A percentile compares a stretch with the other conserved stretches of the same genome.
phyloP scores from a whole-genome alignment of 1,139 yeast species.

The Pichia sp. region DNA sequence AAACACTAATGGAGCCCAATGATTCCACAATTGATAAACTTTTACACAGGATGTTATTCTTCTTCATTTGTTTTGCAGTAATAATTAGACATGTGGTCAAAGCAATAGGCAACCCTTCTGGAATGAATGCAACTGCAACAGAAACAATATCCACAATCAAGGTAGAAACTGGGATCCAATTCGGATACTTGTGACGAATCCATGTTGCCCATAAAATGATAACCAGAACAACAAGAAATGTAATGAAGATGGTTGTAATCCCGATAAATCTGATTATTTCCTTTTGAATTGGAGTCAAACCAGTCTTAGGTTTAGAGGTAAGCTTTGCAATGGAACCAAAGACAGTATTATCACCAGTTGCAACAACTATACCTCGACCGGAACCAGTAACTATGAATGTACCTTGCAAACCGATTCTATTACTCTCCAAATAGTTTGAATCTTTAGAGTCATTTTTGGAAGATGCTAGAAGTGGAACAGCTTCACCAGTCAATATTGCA shows the following conservation, averaged over 20 bases:
- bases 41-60: constrained; percentile 71
- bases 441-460: constrained; percentile 53
- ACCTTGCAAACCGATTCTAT: constrained; percentile 77
- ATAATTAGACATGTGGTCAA: constrained; percentile 93
- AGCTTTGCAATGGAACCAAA: constrained; percentile 94
- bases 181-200: no score
- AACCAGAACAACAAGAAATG: no score
- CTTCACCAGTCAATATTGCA: constrained; percentile 57
- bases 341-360: constrained; percentile 92
- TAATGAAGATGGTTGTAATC: constrained; percentile 33
- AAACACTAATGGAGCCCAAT: constrained; percentile 85
- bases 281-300: constrained; percentile 85
- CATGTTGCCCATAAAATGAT: no score
- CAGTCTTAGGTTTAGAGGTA: constrained; percentile 93
- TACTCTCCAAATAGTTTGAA: constrained; percentile 58
- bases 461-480: constrained; percentile 86
- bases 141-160: no score
- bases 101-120: constrained; percentile 98
- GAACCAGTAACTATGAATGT: constrained; percentile 77
- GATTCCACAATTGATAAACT: constrained; percentile 91
- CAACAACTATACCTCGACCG: constrained; percentile 79
- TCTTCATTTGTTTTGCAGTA: constrained; percentile 70
- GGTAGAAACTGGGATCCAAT: constrained; percentile 67
- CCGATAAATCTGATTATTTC: constrained; percentile 96
- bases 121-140: constrained; percentile 83